Conservation (phyloP, 805 yeast species). For the Candida ovalis region DNA sequence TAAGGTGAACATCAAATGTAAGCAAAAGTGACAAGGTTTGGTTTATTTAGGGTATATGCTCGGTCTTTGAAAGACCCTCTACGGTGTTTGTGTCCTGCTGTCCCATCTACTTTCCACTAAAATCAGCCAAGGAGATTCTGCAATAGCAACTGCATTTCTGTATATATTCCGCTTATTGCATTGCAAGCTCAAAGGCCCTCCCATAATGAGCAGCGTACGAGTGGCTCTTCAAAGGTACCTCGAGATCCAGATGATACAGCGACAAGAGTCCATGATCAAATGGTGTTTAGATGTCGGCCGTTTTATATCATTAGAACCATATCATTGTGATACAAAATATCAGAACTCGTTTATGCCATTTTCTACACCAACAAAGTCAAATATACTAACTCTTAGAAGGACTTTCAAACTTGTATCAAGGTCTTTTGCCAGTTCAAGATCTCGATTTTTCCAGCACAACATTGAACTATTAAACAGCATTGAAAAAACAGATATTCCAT, state of each 20-base stretch:
- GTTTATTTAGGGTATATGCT: too few relatives aligned
- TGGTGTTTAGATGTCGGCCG: conserved; percentile 23
- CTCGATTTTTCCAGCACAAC: conserved; percentile 25
- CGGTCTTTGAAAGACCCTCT: too few relatives aligned
- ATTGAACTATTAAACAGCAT: conserved; percentile 17
- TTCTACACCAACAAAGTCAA: conserved; percentile 3
- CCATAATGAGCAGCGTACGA: conserved; percentile 21
- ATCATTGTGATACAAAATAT: conserved; percentile 1
- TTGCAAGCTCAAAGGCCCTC: background rate
- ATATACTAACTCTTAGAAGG: conserved; percentile 4
- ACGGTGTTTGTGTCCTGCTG: background rate
- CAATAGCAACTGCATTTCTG: background rate
- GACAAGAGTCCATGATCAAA: conserved; percentile 25
- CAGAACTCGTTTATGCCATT: conserved; percentile 15
- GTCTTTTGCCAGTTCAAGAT: conserved; percentile 19
- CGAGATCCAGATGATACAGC: conserved; percentile 21
- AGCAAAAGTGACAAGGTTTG: too few relatives aligned
- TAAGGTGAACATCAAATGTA: background rate
- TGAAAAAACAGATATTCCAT: background rate
- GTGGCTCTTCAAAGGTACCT: conserved; percentile 25
- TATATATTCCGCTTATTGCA: background rate
- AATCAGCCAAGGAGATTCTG: background rate
- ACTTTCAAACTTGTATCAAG: conserved; percentile 14
- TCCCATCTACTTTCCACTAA: too few relatives aligned
- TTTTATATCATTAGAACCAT: conserved; percentile 1